Percentiles rank a stretch among this genome's conserved stretches.
Conservation (phyloP, 2,329 filamentous ascomycete genomes). For the Xylaria digitata region DNA sequence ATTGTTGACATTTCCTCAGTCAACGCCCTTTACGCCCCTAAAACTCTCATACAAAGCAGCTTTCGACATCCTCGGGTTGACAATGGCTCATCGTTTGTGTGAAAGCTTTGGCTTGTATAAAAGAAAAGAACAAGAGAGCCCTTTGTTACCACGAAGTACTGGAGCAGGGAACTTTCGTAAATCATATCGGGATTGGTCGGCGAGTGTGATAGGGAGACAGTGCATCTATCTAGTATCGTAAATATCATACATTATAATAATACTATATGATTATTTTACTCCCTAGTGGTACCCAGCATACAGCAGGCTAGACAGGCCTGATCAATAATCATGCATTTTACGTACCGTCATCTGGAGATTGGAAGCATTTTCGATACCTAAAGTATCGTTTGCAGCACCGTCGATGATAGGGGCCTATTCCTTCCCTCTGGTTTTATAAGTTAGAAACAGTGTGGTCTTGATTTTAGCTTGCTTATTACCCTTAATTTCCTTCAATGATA, state of each 20-base stretch:
- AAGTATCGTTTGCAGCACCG: not conserved
- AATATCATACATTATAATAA: not conserved
- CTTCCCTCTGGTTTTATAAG: not conserved
- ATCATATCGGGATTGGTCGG: not conserved
- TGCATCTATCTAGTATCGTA: not conserved
- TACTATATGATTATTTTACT: not conserved
- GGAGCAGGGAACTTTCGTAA: not conserved
- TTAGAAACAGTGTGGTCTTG: not conserved
- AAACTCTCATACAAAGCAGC: not conserved
- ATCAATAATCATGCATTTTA: not conserved
- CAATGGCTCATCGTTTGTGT: not conserved
- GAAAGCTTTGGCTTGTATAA: not conserved
- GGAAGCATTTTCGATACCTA: not conserved
- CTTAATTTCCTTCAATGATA: slow-evolving; percentile 12
- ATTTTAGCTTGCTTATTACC: slow-evolving; percentile 12
- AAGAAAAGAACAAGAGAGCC: not conserved
- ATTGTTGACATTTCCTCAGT: not conserved
- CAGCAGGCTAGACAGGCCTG: not conserved
- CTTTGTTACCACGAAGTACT: not conserved
- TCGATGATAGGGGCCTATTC: not conserved
- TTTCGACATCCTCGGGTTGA: not conserved
- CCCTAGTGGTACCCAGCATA: not conserved
- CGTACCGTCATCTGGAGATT: too few species aligned
- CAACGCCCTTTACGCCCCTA: not conserved
- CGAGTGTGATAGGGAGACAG: too few species aligned